phyloP scores from a whole-genome alignment of 805 yeast species.

The Barnettozyma pratensis region DNA sequence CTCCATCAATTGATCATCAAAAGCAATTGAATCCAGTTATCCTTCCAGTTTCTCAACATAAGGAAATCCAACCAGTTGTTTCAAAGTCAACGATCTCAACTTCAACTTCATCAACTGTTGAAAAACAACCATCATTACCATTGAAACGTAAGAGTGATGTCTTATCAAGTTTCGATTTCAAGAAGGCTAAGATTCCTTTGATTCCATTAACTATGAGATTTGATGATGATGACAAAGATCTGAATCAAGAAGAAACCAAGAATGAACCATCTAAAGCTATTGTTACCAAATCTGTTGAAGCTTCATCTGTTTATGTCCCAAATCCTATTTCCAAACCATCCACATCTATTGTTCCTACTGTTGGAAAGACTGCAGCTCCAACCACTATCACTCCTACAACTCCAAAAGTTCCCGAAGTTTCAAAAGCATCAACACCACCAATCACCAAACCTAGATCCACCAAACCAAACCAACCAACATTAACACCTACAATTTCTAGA shows the following conservation, averaged over 20 bases:
- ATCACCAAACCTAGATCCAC: not conserved
- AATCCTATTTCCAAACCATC: not conserved
- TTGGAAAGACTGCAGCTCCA: not conserved
- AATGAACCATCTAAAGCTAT: not conserved
- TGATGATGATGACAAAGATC: slow-evolving; percentile 1
- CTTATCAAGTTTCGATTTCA: slow-evolving; percentile 18
- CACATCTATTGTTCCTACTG: not conserved
- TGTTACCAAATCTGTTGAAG: slow-evolving; percentile 1
- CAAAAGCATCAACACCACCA: not conserved
- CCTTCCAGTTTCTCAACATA: not conserved
- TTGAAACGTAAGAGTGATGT: slow-evolving; percentile 20
- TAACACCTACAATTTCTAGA: too few relatives aligned
- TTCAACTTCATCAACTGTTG: too few relatives aligned
- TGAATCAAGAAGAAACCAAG: not conserved
- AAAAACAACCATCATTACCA: slow-evolving; percentile 4
- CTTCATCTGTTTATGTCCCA: not conserved
- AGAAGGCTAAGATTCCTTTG: slow-evolving; percentile 24
- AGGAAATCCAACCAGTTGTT: not conserved
- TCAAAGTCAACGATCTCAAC: not conserved
- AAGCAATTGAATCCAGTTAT: too few relatives aligned
- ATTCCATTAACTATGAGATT: slow-evolving; percentile 14
- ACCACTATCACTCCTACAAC: not conserved
- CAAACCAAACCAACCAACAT: too few relatives aligned
- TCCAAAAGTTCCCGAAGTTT: not conserved
- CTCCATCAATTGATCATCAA: too few relatives aligned